phyloP scores from a whole-genome alignment of 2,329 filamentous ascomycete genomes.

The Talaromyces albobiverticillius region DNA sequence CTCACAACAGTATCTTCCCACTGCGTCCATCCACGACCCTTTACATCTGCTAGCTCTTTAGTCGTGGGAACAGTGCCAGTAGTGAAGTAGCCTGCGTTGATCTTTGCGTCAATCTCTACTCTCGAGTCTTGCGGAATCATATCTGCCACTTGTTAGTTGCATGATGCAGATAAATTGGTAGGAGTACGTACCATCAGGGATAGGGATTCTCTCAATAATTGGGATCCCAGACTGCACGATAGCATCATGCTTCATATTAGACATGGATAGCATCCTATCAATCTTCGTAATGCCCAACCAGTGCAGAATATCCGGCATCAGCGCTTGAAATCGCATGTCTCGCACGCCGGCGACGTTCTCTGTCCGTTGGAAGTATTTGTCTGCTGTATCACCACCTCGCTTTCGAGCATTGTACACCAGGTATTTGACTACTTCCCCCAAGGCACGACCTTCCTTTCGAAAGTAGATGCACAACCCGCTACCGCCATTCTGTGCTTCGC shows the following conservation, averaged over 20 bases:
- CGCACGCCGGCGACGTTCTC: conserved; percentile 98
- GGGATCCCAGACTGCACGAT: conserved; percentile 56
- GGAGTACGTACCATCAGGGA: conserved; percentile 60
- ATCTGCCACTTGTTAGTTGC: conserved; percentile 42
- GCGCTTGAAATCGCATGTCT: conserved; percentile 91
- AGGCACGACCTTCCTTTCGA: conserved; percentile 90
- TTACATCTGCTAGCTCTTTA: conserved; percentile 78
- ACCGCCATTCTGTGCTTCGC: conserved; percentile 90
- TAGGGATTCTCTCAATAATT: conserved; percentile 84
- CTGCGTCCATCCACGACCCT: conserved; percentile 88
- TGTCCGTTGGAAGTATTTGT: conserved; percentile 85
- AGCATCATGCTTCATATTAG: conserved; percentile 63
- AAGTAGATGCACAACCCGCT: conserved; percentile 98
- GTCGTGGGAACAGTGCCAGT: conserved; percentile 85
- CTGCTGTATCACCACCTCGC: conserved; percentile 36
- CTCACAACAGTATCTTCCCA: conserved; percentile 46
- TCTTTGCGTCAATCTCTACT: conserved; percentile 99
- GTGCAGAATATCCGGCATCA: conserved; percentile 97
- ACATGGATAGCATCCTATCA: conserved; percentile 97
- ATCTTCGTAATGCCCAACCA: conserved; percentile 99
- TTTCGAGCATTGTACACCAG: conserved; percentile 60
- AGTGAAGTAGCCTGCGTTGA: conserved; percentile 84
- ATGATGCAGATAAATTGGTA: neutral
- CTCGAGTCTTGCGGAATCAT: conserved; percentile 91
- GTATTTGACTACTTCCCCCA: conserved; percentile 92